phyloP scores from a whole-genome alignment of 257 asterid genomes.

The Solanum lycopersicoides region DNA sequence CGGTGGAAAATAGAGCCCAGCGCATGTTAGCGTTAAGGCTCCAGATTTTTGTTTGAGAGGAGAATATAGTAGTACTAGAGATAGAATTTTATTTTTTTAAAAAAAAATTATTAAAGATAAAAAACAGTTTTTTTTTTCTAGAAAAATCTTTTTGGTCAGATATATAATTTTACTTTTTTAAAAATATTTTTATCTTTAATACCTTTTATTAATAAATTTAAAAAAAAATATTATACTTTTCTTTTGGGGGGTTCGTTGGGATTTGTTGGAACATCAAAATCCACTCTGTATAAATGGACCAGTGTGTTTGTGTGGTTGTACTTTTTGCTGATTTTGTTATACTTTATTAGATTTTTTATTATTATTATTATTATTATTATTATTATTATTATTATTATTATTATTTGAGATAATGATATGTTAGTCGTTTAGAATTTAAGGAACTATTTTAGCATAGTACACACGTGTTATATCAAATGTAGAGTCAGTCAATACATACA shows the following conservation, averaged over 20 bases:
- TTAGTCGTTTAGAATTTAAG: neutral
- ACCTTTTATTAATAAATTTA: too few relatives aligned
- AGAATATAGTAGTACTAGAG: neutral
- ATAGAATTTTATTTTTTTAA: neutral
- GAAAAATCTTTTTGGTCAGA: too few relatives aligned
- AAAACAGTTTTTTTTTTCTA: neutral
- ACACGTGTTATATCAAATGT: neutral
- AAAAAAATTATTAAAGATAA: neutral
- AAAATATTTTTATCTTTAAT: too few relatives aligned
- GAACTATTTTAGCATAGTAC: neutral
- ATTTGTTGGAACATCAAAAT: neutral
- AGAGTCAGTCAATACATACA: neutral
- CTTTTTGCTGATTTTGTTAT: neutral
- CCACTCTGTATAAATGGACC: neutral
- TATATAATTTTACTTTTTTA: too few relatives aligned
- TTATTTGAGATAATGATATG: neutral
- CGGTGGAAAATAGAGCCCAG: constrained; percentile 27
- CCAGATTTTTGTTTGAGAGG: constrained; percentile 10
- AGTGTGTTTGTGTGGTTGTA: neutral
- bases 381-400: neutral
- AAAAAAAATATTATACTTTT: too few relatives aligned
- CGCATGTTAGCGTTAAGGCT: constrained; percentile 53
- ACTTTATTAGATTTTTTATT: neutral
- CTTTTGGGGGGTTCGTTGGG: neutral
- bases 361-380: neutral